Conservation (phyloP, 768 basidiomycete species). For the Suillus cothurnatus region DNA sequence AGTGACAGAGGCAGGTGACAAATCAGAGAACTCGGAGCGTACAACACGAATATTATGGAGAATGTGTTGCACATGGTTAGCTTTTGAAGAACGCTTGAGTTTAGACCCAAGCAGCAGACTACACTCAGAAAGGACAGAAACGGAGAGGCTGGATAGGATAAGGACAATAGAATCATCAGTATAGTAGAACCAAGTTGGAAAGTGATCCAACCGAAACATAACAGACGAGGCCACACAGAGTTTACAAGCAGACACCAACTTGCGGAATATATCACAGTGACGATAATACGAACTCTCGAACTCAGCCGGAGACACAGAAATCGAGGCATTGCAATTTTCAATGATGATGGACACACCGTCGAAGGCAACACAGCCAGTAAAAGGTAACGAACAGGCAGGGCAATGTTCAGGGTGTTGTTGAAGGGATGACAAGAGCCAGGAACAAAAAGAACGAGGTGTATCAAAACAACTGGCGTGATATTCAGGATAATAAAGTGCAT, state of each 20-base stretch:
- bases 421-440: neutral
- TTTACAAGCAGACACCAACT: neutral
- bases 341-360: neutral
- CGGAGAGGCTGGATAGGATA: too few relatives aligned
- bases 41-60: too few relatives aligned
- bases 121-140: too few relatives aligned
- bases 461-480: neutral
- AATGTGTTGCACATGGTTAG: too few relatives aligned
- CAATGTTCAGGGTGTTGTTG: neutral
- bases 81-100: too few relatives aligned
- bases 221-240: neutral
- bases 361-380: neutral
- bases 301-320: neutral
- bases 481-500: neutral
- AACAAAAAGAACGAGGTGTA: neutral
- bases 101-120: too few relatives aligned
- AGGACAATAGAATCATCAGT: neutral
- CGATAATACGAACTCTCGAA: neutral
- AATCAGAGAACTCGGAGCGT: too few relatives aligned
- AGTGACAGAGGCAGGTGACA: too few relatives aligned
- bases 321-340: neutral
- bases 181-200: neutral
- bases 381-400: neutral
- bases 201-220: neutral
- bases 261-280: neutral